Conservation (phyloP, 139 green algal species). For the Chlamydomonas sphaeroides region DNA sequence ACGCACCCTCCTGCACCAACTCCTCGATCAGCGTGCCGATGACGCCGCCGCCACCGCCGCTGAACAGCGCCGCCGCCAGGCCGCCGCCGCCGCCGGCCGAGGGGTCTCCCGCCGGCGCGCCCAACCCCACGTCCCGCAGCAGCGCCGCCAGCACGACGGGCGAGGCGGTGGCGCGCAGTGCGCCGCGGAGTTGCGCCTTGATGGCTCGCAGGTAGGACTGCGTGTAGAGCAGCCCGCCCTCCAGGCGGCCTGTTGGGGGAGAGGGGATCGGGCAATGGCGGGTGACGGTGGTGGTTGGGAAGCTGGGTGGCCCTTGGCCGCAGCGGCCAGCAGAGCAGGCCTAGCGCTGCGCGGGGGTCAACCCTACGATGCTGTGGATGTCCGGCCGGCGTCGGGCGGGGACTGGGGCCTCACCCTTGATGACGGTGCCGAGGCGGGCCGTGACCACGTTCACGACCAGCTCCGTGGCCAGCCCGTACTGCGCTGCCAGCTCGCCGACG, state of each 20-base stretch:
- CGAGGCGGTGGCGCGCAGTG: slow-evolving; percentile 69
- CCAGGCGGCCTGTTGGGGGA: slow-evolving; percentile 66
- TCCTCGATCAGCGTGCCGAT: slow-evolving; percentile 56
- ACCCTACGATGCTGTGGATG: too few relatives aligned
- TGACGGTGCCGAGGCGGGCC: slow-evolving; percentile 59
- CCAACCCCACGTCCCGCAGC: slow-evolving; percentile 42
- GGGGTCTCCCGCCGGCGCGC: slow-evolving; percentile 32
- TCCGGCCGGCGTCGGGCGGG: background rate
- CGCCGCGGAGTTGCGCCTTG: slow-evolving; percentile 85
- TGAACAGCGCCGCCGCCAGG: slow-evolving; percentile 38
- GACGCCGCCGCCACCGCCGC: slow-evolving; percentile 34
- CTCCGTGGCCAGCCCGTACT: slow-evolving; percentile 82
- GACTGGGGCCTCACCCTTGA: slow-evolving; percentile 49
- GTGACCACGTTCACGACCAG: slow-evolving; percentile 73
- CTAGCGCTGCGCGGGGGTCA: too few relatives aligned
- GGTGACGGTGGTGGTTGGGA: too few relatives aligned
- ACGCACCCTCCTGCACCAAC: slow-evolving; percentile 59
- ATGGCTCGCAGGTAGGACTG: slow-evolving; percentile 79
- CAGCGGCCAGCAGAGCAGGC: too few relatives aligned
- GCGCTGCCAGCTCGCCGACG: slow-evolving; percentile 83
- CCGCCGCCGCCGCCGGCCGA: slow-evolving; percentile 26
- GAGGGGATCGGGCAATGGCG: background rate
- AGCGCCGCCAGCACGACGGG: slow-evolving; percentile 57
- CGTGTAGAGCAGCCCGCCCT: slow-evolving; percentile 88
- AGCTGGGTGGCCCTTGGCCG: background rate